These are phyloP conservation scores for Boechera retrofracta DNA, from an alignment of 345 rosid genomes.

Conservation along the genomic window DNA sequence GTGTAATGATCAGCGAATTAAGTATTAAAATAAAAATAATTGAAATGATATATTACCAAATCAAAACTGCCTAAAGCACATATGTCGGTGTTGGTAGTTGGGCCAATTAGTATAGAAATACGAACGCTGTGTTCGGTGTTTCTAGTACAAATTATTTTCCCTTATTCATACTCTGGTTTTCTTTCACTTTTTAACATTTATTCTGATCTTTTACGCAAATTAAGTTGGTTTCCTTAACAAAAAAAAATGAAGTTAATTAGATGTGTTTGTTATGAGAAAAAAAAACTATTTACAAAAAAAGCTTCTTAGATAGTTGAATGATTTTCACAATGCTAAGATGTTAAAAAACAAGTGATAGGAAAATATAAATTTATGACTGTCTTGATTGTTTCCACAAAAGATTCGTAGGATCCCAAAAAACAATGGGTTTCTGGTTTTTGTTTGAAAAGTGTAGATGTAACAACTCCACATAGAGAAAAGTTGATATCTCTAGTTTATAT, in stretches of 20 bases:
- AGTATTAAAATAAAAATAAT: background rate
- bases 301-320: background rate
- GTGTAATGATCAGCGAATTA: background rate
- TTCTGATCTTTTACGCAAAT: background rate
- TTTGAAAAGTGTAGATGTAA: constrained; percentile 23
- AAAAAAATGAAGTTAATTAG: background rate
- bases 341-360: background rate
- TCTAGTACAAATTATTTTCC: background rate
- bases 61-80: constrained; percentile 42
- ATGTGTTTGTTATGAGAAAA: background rate
- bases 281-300: too few species aligned
- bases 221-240: too few species aligned
- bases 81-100: constrained; percentile 39
- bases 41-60: constrained; percentile 32
- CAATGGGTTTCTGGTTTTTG: constrained; percentile 9
- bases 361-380: background rate
- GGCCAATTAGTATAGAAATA: constrained; percentile 15
- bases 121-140: constrained; percentile 9
- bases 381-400: constrained; percentile 2
- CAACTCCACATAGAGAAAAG: constrained; percentile 37
- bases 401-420: constrained; percentile 3
- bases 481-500: constrained; percentile 23
- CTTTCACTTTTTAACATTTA: background rate
- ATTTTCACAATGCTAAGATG: background rate
- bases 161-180: background rate